Evolutionary conservation across 2,329 filamentous ascomycete genomes (phyloP).

Genomic region (Fusarium brevicatenulatum): DNA sequence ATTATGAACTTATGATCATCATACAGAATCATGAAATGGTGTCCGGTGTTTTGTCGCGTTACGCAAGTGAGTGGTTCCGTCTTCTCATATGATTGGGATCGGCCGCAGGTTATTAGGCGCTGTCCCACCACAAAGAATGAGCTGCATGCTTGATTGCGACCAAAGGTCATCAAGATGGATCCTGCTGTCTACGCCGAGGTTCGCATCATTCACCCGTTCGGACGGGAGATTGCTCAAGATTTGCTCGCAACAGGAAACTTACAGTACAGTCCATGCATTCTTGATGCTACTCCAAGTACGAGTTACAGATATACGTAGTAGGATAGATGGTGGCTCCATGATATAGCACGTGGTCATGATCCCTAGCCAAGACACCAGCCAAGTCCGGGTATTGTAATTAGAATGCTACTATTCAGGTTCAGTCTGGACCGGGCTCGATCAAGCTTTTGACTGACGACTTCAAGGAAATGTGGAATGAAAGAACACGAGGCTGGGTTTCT

Average conservation of each 20-base stretch:
- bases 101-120: slow-evolving; percentile 9
- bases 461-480: slow-evolving; percentile 2
- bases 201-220: neutral
- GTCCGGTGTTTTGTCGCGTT: neutral
- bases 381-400: slow-evolving; percentile 20
- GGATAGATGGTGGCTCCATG: slow-evolving; percentile 5
- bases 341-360: slow-evolving; percentile 21
- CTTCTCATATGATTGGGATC: slow-evolving; percentile 32
- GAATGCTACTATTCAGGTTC: slow-evolving; percentile 18
- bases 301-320: slow-evolving; percentile 9
- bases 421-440: neutral
- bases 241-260: neutral
- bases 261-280: neutral
- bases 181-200: slow-evolving; percentile 9
- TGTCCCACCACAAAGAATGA: slow-evolving; percentile 5
- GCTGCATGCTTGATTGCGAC: neutral
- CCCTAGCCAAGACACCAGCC: slow-evolving; percentile 17
- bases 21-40: neutral
- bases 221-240: neutral
- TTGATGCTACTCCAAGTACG: neutral
- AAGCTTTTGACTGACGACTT: neutral
- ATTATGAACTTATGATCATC: slow-evolving; percentile 16
- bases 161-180: neutral
- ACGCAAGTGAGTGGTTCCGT: neutral
- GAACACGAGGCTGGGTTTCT: slow-evolving; percentile 10